phyloP scores from a whole-genome alignment of 805 yeast genomes.

The Saccharomyces mikatae region DNA sequence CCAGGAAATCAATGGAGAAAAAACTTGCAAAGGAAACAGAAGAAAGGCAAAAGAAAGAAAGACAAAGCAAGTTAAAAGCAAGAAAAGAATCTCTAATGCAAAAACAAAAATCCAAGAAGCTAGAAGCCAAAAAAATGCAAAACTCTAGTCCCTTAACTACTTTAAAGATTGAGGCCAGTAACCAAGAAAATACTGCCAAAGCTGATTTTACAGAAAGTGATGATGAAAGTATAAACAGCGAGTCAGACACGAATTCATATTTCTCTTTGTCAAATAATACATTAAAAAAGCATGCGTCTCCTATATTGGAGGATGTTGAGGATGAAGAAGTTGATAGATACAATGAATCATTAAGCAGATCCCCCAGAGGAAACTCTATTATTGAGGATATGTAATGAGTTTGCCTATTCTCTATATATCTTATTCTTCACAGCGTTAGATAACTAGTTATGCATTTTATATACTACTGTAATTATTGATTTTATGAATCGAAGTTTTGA shows the following conservation, averaged over 20 bases:
- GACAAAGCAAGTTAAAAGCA: background rate
- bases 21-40: background rate
- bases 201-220: background rate
- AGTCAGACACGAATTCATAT: background rate
- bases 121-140: constrained; percentile 1
- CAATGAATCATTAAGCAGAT: constrained; percentile 14
- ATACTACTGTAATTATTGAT: background rate
- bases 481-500: background rate
- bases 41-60: constrained; percentile 1
- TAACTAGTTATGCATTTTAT: background rate
- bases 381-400: constrained; percentile 21
- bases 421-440: background rate
- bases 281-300: constrained; percentile 6
- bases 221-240: background rate
- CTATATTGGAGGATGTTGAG: constrained; percentile 28
- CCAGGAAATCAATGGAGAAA: background rate
- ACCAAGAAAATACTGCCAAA: background rate
- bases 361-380: constrained; percentile 22
- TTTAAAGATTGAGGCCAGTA: background rate
- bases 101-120: background rate
- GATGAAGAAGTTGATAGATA: constrained; percentile 28
- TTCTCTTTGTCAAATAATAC: background rate
- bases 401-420: too few relatives aligned
- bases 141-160: background rate
- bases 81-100: background rate